These are phyloP conservation scores for Dactylellina parvicollis DNA, from an alignment of 2,329 filamentous ascomycete species.

Conservation along the genomic window DNA sequence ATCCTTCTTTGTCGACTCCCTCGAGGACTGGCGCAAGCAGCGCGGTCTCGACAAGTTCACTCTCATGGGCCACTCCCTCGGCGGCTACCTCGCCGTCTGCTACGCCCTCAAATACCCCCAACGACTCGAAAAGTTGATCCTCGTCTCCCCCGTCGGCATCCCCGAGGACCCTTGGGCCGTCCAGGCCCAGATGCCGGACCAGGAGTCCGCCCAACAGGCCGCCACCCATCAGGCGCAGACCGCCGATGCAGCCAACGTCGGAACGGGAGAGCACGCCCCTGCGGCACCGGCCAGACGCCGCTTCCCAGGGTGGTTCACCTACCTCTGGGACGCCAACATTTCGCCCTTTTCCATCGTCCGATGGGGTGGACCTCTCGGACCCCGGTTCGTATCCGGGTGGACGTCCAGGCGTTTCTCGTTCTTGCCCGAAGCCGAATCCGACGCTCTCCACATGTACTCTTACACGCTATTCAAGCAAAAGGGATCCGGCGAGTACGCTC, in stretches of 20 bases:
- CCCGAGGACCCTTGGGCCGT: constrained; percentile 94
- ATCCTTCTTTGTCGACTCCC: constrained; percentile 92
- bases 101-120: constrained; percentile 98
- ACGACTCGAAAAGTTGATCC: constrained; percentile 91
- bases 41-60: constrained; percentile 93
- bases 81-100: constrained; percentile 92
- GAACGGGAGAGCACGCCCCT: constrained; percentile 55
- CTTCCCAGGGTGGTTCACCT: constrained; percentile 85
- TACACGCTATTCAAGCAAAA: constrained; percentile 93
- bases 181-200: constrained; percentile 78
- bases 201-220: constrained; percentile 61
- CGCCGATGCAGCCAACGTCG: constrained; percentile 59
- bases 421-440: constrained; percentile 79
- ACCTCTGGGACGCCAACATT: constrained; percentile 91
- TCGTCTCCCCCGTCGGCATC: constrained; percentile 92
- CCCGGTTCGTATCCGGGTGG: constrained; percentile 93
- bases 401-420: constrained; percentile 91
- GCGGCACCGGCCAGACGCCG: constrained; percentile 67
- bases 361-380: constrained; percentile 86
- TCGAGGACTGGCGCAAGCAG: constrained; percentile 93
- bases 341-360: constrained; percentile 93
- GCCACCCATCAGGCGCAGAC: constrained; percentile 38
- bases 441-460: constrained; percentile 88
- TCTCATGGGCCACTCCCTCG: constrained; percentile 88
- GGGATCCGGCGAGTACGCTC: constrained; percentile 91